Evolutionary conservation across 1,284 basidiomycete genomes (phyloP).

Genomic region (Sporisorium iseilematis-ciliati): DNA sequence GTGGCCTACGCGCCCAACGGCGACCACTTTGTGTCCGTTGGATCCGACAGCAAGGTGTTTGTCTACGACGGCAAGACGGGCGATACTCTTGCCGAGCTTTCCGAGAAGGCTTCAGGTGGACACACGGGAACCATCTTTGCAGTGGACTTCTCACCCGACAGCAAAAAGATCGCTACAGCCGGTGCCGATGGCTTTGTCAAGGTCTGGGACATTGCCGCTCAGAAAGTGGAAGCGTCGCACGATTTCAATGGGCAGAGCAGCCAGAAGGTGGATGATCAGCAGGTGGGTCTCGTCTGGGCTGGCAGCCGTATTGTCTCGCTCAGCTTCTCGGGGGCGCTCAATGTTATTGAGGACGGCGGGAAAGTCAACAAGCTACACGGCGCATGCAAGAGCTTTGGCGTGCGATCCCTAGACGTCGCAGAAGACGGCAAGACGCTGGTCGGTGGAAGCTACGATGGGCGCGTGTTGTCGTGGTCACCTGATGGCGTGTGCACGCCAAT

Average conservation of each 20-base stretch:
- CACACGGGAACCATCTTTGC: conserved; percentile 71
- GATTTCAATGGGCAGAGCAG: conserved; percentile 52
- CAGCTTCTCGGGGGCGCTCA: conserved; percentile 85
- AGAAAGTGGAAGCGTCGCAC: conserved; percentile 40
- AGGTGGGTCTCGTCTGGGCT: conserved; percentile 86
- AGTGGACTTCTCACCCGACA: conserved; percentile 74
- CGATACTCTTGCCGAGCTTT: conserved; percentile 73
- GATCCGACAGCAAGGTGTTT: conserved; percentile 88
- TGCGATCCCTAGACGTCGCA: conserved; percentile 37
- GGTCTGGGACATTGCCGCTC: conserved; percentile 56
- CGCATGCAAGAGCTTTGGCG: conserved; percentile 48
- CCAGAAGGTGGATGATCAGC: conserved; percentile 74
- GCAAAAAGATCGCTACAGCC: conserved; percentile 80
- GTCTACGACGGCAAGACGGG: conserved; percentile 92
- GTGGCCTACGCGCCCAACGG: conserved; percentile 79
- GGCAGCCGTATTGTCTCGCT: conserved; percentile 81
- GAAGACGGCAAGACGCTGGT: conserved; percentile 36
- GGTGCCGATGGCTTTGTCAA: conserved; percentile 84
- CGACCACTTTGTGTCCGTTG: conserved; percentile 83
- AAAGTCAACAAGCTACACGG: conserved; percentile 47
- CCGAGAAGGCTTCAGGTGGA: conserved; percentile 51
- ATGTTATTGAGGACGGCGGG: conserved; percentile 72
- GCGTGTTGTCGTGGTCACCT: conserved; percentile 76
- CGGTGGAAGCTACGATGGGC: conserved; percentile 79
- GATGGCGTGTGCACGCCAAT: conserved; percentile 70